Evolutionary conservation across 1,284 basidiomycete species (phyloP), one percentile per base, ranked within the genome.

Genomic region (Pascua sp.): DNA sequence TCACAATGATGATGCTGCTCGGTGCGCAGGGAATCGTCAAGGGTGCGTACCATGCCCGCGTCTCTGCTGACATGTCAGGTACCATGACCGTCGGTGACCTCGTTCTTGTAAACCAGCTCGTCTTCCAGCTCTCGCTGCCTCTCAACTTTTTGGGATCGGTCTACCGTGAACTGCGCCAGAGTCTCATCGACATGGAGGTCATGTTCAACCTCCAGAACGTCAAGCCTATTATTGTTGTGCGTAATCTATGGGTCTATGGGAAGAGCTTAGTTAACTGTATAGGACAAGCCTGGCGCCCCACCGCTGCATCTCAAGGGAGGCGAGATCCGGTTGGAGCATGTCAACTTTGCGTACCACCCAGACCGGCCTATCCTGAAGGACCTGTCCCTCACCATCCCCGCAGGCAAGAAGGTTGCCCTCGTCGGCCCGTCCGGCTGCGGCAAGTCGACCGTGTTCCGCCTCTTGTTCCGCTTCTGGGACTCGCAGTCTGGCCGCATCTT

Each of bases 91-190:
- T 98, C 24, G 96, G 95, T 11, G 95, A 98, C 72, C 83, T 98
- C 17, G 96, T 98, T 61, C 96, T 98, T 90, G 89, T 96, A 67
- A 98, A 98, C 76, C 95, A 98, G 73, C 83, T 98, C n/a, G 93
- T 98, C 42, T 98, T 98, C 80, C 96, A 98, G 75, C 81, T 98
- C 0, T 95, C 91, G 1, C 80, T 98, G 18, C 95, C 95, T 2
- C 84, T 98, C 61, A 98, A 98, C 79, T 98, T 98, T 78, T 80
- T 98, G 55, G 95, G 95, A 0, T 91, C 91, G 0, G 94, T 98
- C 49, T 98, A 98, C 71, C 88, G 96, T 51, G 95, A 98, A 77
- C 84, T 98, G 72, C 82, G 93, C 39, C 96, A 98, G 73, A 94
- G 91, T 70, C 78, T 98, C 47, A 83, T 98, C 49, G 95, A 98